Base-by-base conservation (phyloP, 208 protist species). In the Crithidia acanthocephali region DNA sequence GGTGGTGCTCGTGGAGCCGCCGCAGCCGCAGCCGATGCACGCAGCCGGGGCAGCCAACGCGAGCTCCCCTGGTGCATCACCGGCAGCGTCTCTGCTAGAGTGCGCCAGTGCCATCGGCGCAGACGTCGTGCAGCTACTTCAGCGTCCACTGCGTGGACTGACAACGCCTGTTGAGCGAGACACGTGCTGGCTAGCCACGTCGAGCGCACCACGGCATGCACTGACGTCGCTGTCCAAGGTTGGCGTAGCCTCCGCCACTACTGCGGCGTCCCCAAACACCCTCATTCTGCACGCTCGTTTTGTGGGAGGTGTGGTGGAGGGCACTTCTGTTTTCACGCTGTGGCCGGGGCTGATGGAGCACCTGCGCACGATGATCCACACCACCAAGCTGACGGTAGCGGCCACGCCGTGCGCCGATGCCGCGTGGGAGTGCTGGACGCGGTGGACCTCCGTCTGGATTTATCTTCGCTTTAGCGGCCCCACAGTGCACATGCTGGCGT, bases 381-480 rank as follows among this genome's bases (percentile, higher is more conserved):
- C 56, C 15, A 47, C 56, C 9, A 52, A 35, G 27, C 45, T 76
- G 27, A 57, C 25, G 16, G 35, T 51, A 0, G 32, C 61, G 5
- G 44, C 63, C 2, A 42, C 63, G 42, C 33, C 63, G 35, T 23
- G 44, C 0, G 45, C 10, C 16, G 42, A 51, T 40, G 47, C 33
- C 1, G 72, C 9, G 20, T 47, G 66, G 33, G 72, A 70, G 27
- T 51, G 44, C 37, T 76, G 72, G 72, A 48, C 56, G 35, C 55
- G 56, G 25, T 76, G 72, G 72, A 22, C 51, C 42, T 59, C 63
- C 25, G 23, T 76, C 20, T 70, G 63, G 63, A 35, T 76, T 22
- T 70, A 66, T 42, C 27, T 76, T n/a, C 72, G 47, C 56, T 42
- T 71, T 70, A 42, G 16, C 23, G 63, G 55, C 16, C 1, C 72